Conservation (phyloP, 1,284 basidiomycete species). For the Xerocomus amazonicus region DNA sequence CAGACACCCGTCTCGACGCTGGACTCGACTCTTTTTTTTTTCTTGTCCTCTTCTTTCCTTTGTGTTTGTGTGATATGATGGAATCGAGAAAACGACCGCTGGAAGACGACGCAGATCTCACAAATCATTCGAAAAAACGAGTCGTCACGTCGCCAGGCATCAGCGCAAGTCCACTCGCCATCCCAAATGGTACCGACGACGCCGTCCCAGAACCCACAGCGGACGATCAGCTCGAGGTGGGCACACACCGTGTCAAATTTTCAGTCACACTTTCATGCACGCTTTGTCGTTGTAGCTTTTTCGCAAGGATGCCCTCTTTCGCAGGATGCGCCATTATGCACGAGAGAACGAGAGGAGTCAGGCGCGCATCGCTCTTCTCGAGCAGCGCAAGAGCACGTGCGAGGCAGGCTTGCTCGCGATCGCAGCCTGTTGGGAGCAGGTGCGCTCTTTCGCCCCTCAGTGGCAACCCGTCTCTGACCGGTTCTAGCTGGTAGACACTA, state of each 20-base stretch:
- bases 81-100: conserved; percentile 64
- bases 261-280: conserved; percentile 19
- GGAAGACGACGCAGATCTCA: conserved; percentile 50
- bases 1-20: not conserved
- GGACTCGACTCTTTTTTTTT: too few relatives aligned
- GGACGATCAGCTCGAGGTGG: conserved; percentile 70
- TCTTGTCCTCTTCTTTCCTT: not conserved
- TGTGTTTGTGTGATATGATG: conserved; percentile 36
- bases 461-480: not conserved
- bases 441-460: conserved; percentile 32
- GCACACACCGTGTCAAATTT: conserved; percentile 22
- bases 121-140: conserved; percentile 59
- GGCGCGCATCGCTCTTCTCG: conserved; percentile 66
- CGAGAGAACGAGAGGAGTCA: conserved; percentile 74
- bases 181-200: conserved; percentile 45
- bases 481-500: conserved; percentile 61
- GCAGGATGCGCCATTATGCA: conserved; percentile 88
- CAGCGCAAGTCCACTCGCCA: conserved; percentile 50
- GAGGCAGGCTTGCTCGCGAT: conserved; percentile 80
- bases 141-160: conserved; percentile 46
- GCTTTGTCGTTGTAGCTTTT: conserved; percentile 46
- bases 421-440: conserved; percentile 89
- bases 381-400: conserved; percentile 68
- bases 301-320: conserved; percentile 90
- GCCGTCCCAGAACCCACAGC: conserved; percentile 52